Evolutionary conservation across 805 yeast genomes (phyloP), one percentile per base, ranked within the genome.

Genomic region (Wickerhamiella lipophila): DNA sequence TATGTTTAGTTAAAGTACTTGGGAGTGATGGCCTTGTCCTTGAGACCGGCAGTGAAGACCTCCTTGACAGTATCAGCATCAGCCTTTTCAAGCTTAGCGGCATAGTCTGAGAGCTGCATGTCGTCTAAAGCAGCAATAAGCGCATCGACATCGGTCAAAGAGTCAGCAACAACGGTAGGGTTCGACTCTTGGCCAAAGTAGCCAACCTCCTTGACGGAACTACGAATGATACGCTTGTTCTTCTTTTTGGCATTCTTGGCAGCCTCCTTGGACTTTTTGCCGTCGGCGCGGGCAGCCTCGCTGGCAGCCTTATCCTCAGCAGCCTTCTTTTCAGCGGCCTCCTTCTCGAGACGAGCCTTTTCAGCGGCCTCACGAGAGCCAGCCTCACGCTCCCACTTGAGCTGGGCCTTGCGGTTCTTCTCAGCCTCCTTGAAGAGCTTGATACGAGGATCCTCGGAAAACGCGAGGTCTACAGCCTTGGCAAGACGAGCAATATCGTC

Each of bases 191-290:
- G 86, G 58, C 92, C 92, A 58, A 86, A 87, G 76, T 85, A 86
- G 51, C 74, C 83, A 58, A 73, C 78, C 40, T 84, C 96, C 74
- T 88, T 86, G 56, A 78, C 85, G 51, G 87, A 73, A 59, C 69
- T 68, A 77, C 97, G 85, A 56, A 92, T 68, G 38, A 79, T 68
- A 74, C 95, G 81, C 81, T 84, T 85, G 72, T 84, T 83, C 83
- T 92, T 92, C 94, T 92, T 92, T 76, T 86, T 88, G 48, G 96
- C 96, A 58, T 83, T 85, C 76, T 92, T 95, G 65, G 94, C 95
- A 58, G 89, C 82, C 75, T 89, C 94, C 76, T 89, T 89, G 60
- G 86, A 81, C 66, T 80, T 78, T 67, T 80, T 85, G 62, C 81
- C 74, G 54, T 74, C 76, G 50, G 71, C 76, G 64, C 77, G 78